Evolutionary conservation across 2,329 filamentous ascomycete genomes (phyloP), one percentile per base, ranked within the genome.

Genomic region (Juglanconis oblonga): DNA sequence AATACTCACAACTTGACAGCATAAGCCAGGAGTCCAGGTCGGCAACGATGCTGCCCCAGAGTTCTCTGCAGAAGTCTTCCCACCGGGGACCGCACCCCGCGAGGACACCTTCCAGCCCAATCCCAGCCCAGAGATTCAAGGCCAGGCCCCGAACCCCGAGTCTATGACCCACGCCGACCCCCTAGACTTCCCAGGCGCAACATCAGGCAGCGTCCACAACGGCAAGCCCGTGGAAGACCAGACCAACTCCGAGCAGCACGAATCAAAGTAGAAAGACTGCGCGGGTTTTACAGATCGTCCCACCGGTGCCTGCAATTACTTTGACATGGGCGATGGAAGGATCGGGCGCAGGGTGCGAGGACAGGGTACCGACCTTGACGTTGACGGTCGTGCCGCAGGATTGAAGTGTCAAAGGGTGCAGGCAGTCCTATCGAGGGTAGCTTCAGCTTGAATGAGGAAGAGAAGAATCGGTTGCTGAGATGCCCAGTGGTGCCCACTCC

Each of bases 21-120:
- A 91, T 72, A 79, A 85, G 69, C 81, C 82, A 3, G 88, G 88
- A 55, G 76, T 80, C 66, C 80, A 84, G 62, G 80, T 85, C 59
- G 83, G 83, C 67, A 83, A 85, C 65, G 86, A 88, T 56, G 74
- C 76, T 31, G 69, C 73, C 11, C 85, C 85, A 24, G 87, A 89
- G 68, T 92, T 89, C 77, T 77, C 81, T 67, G 81, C 84, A 31
- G 65, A 91, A 70, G 81, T 79, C 1, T 74, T 86, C 40, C 80
- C 86, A 0, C 74, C 87, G 0, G 89, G 89, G 61, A 83, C 84
- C 3, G 88, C 89, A 0, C 89, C 89, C 3, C 62, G 62, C 13
- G 70, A 76, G 55, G 53, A 71, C 57, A 75, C 72, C 9, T 79
- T 74, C 69, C 65, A 72, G 45, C 78, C 80, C 10, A 72, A 77